Conservation (phyloP, 208 protist genomes). For the Trypanosoma rangeli region DNA sequence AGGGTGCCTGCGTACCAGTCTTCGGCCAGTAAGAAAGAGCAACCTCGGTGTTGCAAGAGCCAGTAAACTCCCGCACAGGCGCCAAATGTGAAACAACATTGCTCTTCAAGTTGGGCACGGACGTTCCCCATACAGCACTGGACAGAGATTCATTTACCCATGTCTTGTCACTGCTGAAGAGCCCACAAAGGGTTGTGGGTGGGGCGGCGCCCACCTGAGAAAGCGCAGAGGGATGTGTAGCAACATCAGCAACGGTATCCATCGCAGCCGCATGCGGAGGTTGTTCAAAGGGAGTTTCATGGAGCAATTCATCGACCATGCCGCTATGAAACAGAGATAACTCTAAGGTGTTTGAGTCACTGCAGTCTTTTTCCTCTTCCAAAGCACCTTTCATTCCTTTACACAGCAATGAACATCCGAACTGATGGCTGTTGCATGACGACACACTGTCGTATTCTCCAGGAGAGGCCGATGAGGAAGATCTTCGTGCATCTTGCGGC, state of each 20-base stretch:
- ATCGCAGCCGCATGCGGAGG: not conserved
- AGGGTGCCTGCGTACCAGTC: not conserved
- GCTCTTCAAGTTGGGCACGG: not conserved
- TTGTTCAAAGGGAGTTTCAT: not conserved
- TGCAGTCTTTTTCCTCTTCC: not conserved
- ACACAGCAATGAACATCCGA: not conserved
- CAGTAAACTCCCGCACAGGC: slow-evolving; percentile 4
- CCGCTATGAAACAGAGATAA: not conserved
- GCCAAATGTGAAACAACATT: not conserved
- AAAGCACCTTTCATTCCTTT: not conserved
- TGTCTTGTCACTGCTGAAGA: slow-evolving; percentile 12
- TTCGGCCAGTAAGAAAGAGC: not conserved
- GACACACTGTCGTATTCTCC: not conserved
- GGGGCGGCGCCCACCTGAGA: not conserved
- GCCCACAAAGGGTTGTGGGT: slow-evolving; percentile 1
- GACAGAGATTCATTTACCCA: not conserved
- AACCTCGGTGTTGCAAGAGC: not conserved
- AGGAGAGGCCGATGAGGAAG: not conserved
- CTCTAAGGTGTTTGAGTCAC: not conserved
- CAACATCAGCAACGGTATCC: not conserved
- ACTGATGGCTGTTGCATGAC: not conserved
- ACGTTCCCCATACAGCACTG: not conserved
- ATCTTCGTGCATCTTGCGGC: not conserved
- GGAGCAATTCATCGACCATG: not conserved
- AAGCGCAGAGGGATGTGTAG: not conserved